These are phyloP conservation scores for Haematococcus lacustris DNA, from an alignment of 139 green algal genomes.

Conservation along the genomic window DNA sequence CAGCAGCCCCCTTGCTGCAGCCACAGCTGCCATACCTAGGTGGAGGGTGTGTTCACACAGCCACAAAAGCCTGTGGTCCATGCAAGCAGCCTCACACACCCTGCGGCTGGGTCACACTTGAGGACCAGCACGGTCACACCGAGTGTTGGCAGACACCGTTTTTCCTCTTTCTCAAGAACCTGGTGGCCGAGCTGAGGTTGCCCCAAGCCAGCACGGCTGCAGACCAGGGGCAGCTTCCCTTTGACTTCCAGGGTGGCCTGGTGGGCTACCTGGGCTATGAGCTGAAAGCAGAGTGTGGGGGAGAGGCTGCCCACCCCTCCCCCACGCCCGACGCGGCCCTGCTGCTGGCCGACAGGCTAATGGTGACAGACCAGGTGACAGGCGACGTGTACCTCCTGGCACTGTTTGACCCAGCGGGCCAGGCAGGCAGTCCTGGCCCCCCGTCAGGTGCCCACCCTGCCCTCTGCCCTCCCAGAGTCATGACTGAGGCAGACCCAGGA, in stretches of 20 bases:
- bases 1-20: not conserved
- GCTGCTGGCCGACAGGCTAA: conserved; percentile 77
- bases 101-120: not conserved
- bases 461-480: too few relatives aligned
- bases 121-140: not conserved
- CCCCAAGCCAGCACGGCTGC: conserved; percentile 11
- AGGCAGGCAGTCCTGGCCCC: too few relatives aligned
- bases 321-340: conserved; percentile 78
- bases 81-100: not conserved
- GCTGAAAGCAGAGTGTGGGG: conserved; percentile 79
- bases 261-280: conserved; percentile 98
- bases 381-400: conserved; percentile 73
- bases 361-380: conserved; percentile 76
- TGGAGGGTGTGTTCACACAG: too few relatives aligned
- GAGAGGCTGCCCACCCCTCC: conserved; percentile 23
- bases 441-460: too few relatives aligned
- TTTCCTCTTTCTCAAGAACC: conserved; percentile 40
- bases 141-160: conserved; percentile 9
- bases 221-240: conserved; percentile 62
- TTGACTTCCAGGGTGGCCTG: conserved; percentile 90
- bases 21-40: conserved; percentile 6
- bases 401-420: conserved; percentile 20
- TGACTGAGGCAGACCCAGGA: too few relatives aligned
- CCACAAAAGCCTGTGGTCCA: not conserved
- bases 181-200: conserved; percentile 17